Base-by-base conservation (phyloP, 2,329 filamentous ascomycete species). In the Magnaporthiopsis incrustans region DNA sequence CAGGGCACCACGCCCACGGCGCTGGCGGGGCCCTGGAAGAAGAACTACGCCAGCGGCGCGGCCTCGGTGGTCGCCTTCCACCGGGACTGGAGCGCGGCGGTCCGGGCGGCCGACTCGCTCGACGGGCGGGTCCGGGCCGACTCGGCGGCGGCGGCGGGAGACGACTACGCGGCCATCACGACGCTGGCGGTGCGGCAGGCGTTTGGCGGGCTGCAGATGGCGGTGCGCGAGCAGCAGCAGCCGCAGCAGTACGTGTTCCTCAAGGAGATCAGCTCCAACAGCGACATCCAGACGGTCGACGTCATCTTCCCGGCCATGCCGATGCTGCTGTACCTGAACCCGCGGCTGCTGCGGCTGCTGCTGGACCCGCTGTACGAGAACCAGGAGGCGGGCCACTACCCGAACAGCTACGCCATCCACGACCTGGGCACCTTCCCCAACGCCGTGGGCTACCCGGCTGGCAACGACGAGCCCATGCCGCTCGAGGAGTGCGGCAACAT, bases 251-350 rank as follows among this genome's bases (percentile, higher is more conserved):
- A 93, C 63, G 76, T 96, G 18, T 96, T 96, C 77, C 77, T 96
- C 63, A 96, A 97, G 73, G 92, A 96, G 73, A 96, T 96, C 71
- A 92, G 89, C 66, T 94, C 90, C 4, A 89, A 96, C 72, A 91
- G 92, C 56, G 94, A 96, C 70, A 87, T 88, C 67, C 90, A 96
- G 73, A 96, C 92, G 0, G 91, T 96, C 25, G 90, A 93, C 76
- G 89, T 95, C 58, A 92, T 95, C 68, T 94, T 91, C 77, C 91
- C 91, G 0, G 83, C 89, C 0, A 92, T 91, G 73, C 90, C 91
- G 0, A 92, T 93, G 79, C 92, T 93, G 76, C 74, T 93, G 22
- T 94, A 93, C 71, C 91, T 90, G 12, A 92, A 92, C 68, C 89
- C 90, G 1, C 81, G 85, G 63, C 92, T 90, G 89, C 77, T 92